Percentiles rank a stretch among this genome's conserved stretches.
Conservation (phyloP, 164 flowering plant genomes). For the Magnolia officinalis region DNA sequence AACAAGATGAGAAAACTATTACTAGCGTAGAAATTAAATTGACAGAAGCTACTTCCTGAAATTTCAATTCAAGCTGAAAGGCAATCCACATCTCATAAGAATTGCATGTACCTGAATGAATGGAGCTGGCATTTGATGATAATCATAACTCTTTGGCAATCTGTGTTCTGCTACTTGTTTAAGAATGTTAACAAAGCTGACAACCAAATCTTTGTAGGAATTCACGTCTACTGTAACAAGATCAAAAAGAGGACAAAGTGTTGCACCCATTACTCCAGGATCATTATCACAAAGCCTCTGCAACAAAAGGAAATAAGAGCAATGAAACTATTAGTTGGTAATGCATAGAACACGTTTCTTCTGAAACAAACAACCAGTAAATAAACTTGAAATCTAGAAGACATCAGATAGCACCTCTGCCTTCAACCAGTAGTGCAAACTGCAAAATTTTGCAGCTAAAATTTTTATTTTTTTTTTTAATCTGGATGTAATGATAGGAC, state of each 20-base stretch:
- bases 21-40: neutral
- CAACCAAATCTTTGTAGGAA: slow-evolving; percentile 74
- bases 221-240: slow-evolving; percentile 64
- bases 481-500: no score
- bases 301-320: slow-evolving; percentile 20
- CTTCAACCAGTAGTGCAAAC: no score
- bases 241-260: slow-evolving; percentile 93
- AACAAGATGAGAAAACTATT: neutral
- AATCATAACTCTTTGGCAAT: slow-evolving; percentile 88
- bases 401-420: no score
- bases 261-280: slow-evolving; percentile 99
- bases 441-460: no score
- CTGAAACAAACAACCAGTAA: no score
- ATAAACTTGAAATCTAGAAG: no score
- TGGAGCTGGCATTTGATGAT: slow-evolving; percentile 98
- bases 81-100: neutral
- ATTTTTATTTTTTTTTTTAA: no score
- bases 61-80: neutral
- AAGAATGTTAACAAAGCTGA: slow-evolving; percentile 87
- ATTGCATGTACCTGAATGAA: slow-evolving; percentile 71
- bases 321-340: neutral
- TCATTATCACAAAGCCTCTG: slow-evolving; percentile 95
- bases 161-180: slow-evolving; percentile 95
- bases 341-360: neutral
- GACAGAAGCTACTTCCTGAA: neutral